Base-by-base conservation (phyloP, 1,139 yeast genomes). In the Ogataea hybrid region DNA sequence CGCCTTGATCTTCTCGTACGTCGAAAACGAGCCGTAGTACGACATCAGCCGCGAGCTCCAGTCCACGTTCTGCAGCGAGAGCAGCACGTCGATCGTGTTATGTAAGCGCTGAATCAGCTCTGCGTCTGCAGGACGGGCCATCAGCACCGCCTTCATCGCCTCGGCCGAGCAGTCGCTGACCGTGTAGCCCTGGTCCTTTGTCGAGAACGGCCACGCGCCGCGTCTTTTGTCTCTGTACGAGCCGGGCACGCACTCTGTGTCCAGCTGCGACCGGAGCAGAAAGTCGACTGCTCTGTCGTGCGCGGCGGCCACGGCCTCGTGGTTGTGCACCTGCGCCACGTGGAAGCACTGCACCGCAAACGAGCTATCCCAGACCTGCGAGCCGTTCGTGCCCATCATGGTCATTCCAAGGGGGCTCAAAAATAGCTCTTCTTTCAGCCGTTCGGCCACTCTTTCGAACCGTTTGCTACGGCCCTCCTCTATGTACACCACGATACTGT, bases 171-270 rank as follows among this genome's bases (percentile, higher is more conserved):
- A 92, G 62, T 94, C 99, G 56, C 95, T 81, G 1, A 94, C 99
- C 0, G 96, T 85, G 57, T 90, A 94, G 0, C 99, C 99, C 64
- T 94, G 98, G 12, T 85, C 83, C 57, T 89, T 88, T 0, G 97
- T 94, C 39, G 96, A 86, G 60, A 92, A 94, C 0, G 97, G 97
- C 94, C 96, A 94, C 0, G 88, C 95, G n/a, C 98, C 99, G 38
- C 71, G 73, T 42, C 98, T 71, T 47, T 73, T 75, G 58, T 92
- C 97, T 54, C 98, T 75, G 64, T 73, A 90, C 47, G 90, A 81
- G 4, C 94, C 95, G 1, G 72, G 75, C 3, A 66, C 87, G 58
- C 95, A 82, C 29, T 90, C 87, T 4, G 81, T 81, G 38, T 84
- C 84, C 60, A 92, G 89, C 57, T 92, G 97, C 0, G 96, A 84